Evolutionary conservation across 352 stramenopile species (phyloP), one percentile per base, ranked within the genome.

Genomic region (Globisporangium iwayamae): DNA sequence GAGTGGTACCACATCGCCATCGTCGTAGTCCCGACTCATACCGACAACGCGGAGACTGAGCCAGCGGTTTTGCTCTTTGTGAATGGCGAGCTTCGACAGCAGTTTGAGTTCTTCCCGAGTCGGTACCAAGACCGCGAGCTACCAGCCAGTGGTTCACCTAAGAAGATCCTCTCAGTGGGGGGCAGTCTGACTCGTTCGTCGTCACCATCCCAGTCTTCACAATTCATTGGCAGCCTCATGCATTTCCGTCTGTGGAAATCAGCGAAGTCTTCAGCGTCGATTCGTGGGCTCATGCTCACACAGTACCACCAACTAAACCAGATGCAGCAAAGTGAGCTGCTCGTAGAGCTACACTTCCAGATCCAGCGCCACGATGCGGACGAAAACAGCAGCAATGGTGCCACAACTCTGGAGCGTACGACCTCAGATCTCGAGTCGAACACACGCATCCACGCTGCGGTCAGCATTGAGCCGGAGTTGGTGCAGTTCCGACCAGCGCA

Each of bases 1-100:
- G 43, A 41, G 18, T 81, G 73, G 73, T 54, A 71, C 54, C 73
- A 81, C 32, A 43, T 79, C 4, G 71, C 71, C 34, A 32, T 56
- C 16, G 51, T 56, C 7, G 28, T 76, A 7, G 25, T 13, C 11
- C 11, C 36, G 48, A 20, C 48, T 51, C 34, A 32, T 10, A 69
- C 59, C 68, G 13, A 28, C 62, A 22, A 32, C 4, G 68, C 59
- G 65, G 13, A 41, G 62, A 32, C 67, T 65, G 51, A 74, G 2
- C 28, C 34, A 20, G 30, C 66, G 13, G 53, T 77, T 30, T 61
- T 54, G 16, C 52, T 81, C 3, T 46, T 75, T 30, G 38, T 79
- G n/a, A 62, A 79, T 53, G 71, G 54, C 41, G 56, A 53, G 38
- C 47, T 71, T 34, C 67, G 59, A 38, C 71, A 77, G 14, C 41